Evolutionary conservation across 2,329 filamentous ascomycete genomes (phyloP).

Genomic region (Beauveria sp.): DNA sequence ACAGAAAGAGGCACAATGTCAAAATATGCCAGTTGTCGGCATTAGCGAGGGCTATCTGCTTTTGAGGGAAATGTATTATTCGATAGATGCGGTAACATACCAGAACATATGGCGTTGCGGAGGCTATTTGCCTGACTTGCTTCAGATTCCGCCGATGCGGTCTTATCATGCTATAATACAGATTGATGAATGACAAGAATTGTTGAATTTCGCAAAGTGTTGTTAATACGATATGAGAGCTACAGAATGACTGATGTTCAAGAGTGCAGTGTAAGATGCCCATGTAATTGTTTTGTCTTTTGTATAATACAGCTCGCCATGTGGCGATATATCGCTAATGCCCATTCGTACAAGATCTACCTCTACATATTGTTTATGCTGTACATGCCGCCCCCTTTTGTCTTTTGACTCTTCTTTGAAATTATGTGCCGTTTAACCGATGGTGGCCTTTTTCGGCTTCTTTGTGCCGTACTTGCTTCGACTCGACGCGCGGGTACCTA

Average conservation of each 20-base stretch:
- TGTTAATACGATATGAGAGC: background rate
- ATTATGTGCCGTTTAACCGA: conserved; percentile 34
- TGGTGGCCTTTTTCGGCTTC: conserved; percentile 81
- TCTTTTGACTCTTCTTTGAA: too few relatives aligned
- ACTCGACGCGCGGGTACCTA: conserved; percentile 73
- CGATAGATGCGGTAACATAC: background rate
- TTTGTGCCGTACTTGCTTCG: conserved; percentile 97
- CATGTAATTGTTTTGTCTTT: background rate
- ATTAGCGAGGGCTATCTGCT: background rate
- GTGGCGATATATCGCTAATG: conserved; percentile 6
- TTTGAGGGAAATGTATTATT: background rate
- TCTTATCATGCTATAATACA: background rate
- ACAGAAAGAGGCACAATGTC: background rate
- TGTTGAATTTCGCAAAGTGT: background rate
- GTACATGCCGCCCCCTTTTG: background rate
- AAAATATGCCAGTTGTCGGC: background rate
- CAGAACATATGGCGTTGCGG: conserved; percentile 4
- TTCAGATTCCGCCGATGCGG: background rate
- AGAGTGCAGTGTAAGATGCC: background rate
- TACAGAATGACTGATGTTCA: too few relatives aligned
- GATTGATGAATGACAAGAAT: background rate
- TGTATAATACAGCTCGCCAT: conserved; percentile 10
- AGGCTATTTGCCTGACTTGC: background rate
- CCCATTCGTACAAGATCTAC: conserved; percentile 5
- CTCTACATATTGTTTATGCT: background rate